Evolutionary conservation across 208 protist species (phyloP).

Genomic region (Trypanosoma scelopori): DNA sequence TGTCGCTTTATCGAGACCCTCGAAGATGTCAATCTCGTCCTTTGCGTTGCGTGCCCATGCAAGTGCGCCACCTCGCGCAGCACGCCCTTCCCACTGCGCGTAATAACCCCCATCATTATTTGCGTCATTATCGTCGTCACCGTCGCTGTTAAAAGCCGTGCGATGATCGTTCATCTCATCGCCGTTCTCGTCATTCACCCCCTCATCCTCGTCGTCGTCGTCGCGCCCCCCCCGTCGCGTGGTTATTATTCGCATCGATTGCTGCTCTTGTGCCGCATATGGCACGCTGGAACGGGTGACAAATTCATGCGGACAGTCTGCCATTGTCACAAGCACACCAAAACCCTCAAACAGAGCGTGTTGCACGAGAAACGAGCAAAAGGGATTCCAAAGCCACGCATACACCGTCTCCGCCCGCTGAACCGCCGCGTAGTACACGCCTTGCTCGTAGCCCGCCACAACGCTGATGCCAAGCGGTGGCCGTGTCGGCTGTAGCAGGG

Average conservation of each 20-base stretch:
- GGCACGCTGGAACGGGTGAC: constrained; percentile 37
- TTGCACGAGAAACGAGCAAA: constrained; percentile 73
- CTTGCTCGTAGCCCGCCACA: constrained; percentile 72
- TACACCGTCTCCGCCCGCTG: constrained; percentile 76
- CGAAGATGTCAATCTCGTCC: constrained; percentile 42
- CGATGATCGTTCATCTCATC: constrained; percentile 2
- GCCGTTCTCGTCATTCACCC: constrained; percentile 20
- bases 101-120: neutral
- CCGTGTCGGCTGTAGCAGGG: constrained; percentile 60
- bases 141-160: neutral
- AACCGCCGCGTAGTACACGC: constrained; percentile 79
- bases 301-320: constrained; percentile 76
- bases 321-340: constrained; percentile 83
- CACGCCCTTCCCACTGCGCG: neutral
- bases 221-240: neutral
- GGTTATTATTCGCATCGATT: constrained; percentile 4
- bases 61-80: neutral
- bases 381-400: constrained; percentile 77
- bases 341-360: constrained; percentile 59
- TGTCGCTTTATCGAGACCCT: constrained; percentile 9
- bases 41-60: constrained; percentile 29
- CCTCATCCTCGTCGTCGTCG: constrained; percentile 8
- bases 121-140: neutral
- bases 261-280: neutral
- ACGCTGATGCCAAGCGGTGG: constrained; percentile 50